phyloP scores from a whole-genome alignment of 345 rosid genomes.

The Boechera retrofracta region DNA sequence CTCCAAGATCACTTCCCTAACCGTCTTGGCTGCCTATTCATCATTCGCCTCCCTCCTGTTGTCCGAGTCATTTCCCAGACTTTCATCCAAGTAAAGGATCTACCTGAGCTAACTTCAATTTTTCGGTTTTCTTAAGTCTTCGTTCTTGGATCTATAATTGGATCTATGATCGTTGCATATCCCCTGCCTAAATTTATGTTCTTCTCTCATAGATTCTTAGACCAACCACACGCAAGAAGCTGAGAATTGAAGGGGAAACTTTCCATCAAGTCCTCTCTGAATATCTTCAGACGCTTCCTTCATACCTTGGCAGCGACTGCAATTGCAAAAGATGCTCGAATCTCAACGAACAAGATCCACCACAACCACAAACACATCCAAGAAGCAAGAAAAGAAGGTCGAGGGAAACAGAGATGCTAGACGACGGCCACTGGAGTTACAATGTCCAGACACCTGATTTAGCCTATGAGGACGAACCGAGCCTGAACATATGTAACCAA shows the following conservation, averaged over 20 bases:
- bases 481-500: constrained; percentile 54
- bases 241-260: constrained; percentile 79
- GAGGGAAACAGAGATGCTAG: constrained; percentile 29
- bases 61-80: constrained; percentile 86
- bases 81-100: constrained; percentile 71
- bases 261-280: constrained; percentile 64
- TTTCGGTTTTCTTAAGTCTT: constrained; percentile 4
- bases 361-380: constrained; percentile 30
- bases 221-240: constrained; percentile 78
- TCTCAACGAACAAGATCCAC: constrained; percentile 25
- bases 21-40: constrained; percentile 80
- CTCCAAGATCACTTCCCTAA: constrained; percentile 93
- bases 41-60: constrained; percentile 87
- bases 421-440: constrained; percentile 41
- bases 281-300: constrained; percentile 71
- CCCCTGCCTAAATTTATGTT: constrained; percentile 10
- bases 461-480: constrained; percentile 42
- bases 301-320: constrained; percentile 86
- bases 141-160: not conserved
- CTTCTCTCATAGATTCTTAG: constrained; percentile 65
- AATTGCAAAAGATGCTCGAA: constrained; percentile 67
- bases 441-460: constrained; percentile 38
- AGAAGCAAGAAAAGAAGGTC: constrained; percentile 40
- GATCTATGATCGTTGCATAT: constrained; percentile 1
- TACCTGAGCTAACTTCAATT: constrained; percentile 3